Evolutionary conservation across 192 early-diverging fungal genomes (phyloP).

Genomic region (Entomortierella lignicola): DNA sequence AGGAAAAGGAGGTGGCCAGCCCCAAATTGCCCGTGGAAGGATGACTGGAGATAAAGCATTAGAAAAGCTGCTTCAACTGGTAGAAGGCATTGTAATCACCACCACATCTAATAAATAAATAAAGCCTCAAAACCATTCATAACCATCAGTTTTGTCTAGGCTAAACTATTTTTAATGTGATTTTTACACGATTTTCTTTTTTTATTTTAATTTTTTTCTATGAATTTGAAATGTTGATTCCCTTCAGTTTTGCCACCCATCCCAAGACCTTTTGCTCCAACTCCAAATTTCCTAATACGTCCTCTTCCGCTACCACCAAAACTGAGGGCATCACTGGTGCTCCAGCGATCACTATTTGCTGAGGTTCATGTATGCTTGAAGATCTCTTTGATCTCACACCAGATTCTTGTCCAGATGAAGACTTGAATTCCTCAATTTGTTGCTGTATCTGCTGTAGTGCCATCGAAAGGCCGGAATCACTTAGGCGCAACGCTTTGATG

Average conservation of each 20-base stretch:
- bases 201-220: too few relatives aligned
- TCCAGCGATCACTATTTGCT: conserved; percentile 31
- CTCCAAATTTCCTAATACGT: conserved; percentile 9
- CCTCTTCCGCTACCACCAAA: conserved; percentile 31
- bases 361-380: not conserved
- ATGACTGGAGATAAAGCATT: conserved; percentile 4
- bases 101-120: too few relatives aligned
- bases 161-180: too few relatives aligned
- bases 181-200: too few relatives aligned
- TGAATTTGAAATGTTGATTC: conserved; percentile 3
- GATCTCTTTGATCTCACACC: not conserved
- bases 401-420: not conserved
- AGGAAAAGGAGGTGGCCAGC: conserved; percentile 62
- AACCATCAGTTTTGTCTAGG: too few relatives aligned
- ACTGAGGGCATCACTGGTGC: conserved; percentile 34
- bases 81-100: too few relatives aligned
- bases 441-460: conserved; percentile 35
- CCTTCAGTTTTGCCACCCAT: conserved; percentile 35
- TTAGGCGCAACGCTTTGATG: conserved; percentile 31
- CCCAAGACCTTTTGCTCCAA: conserved; percentile 31
- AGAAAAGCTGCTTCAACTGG: conserved; percentile 2
- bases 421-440: conserved; percentile 10
- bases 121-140: too few relatives aligned
- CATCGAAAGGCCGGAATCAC: conserved; percentile 33
- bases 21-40: conserved; percentile 58